A percentile compares a stretch with the other conserved stretches of the same genome.
Conservation (phyloP, 1,284 basidiomycete species). For the Ganoderma boninense region DNA sequence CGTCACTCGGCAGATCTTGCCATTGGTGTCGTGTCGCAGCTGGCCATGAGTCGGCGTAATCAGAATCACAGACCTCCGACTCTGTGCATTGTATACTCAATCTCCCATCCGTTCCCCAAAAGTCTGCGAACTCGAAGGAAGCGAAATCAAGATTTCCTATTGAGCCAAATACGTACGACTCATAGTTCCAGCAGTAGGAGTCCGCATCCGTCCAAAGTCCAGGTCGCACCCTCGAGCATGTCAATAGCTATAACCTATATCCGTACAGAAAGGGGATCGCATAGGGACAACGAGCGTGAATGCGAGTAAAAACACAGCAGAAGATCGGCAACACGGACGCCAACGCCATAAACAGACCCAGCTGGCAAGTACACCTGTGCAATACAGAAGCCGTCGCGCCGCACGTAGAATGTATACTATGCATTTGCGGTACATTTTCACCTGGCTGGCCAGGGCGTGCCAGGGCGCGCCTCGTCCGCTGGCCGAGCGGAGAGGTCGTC, state of each 20-base stretch:
- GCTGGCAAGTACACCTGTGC: neutral
- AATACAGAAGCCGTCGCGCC: conserved; percentile 4
- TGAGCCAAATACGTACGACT: neutral
- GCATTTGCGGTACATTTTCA: neutral
- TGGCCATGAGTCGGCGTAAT: neutral
- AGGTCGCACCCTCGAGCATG: conserved; percentile 1
- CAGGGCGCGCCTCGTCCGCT: conserved; percentile 5
- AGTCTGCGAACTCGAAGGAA: neutral
- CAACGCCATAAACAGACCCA: conserved; percentile 15
- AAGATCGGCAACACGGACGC: conserved; percentile 23
- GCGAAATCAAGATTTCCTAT: neutral
- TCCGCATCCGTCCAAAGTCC: neutral
- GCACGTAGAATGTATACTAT: neutral
- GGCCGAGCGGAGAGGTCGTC: neutral
- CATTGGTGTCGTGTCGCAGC: too few relatives aligned
- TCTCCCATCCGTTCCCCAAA: too few relatives aligned
- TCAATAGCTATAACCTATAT: conserved; percentile 9
- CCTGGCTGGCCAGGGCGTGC: conserved; percentile 1
- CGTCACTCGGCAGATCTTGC: neutral
- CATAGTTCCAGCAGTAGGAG: neutral
- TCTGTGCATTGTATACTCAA: neutral
- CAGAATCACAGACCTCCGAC: too few relatives aligned
- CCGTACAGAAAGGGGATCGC: conserved; percentile 30
- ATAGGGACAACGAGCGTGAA: conserved; percentile 35
- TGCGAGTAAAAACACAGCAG: conserved; percentile 30